phyloP scores from a whole-genome alignment of 2,329 filamentous ascomycete genomes.

The Cercospora nicotianae region DNA sequence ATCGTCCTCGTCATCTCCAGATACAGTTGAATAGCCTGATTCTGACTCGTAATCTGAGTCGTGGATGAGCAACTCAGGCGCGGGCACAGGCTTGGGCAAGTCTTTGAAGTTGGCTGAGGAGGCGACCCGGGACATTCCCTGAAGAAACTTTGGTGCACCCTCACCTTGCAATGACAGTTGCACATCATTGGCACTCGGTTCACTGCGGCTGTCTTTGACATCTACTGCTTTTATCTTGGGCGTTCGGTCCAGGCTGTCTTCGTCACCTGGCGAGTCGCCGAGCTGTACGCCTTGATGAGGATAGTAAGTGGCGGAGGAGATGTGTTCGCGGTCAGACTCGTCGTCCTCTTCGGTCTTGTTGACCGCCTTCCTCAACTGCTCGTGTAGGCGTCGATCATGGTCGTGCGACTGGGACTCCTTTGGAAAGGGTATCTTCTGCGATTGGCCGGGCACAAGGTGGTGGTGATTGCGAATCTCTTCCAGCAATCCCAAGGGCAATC shows the following conservation, averaged over 20 bases:
- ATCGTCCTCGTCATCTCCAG: conserved; percentile 45
- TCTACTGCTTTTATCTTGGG: conserved; percentile 19
- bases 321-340: conserved; percentile 78
- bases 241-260: conserved; percentile 30
- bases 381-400: conserved; percentile 20
- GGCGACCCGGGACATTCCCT: conserved; percentile 50
- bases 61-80: conserved; percentile 26
- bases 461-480: conserved; percentile 60
- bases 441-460: conserved; percentile 47
- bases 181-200: conserved; percentile 49
- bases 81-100: conserved; percentile 23
- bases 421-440: conserved; percentile 47
- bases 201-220: neutral
- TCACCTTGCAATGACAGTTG: conserved; percentile 63
- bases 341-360: conserved; percentile 56
- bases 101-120: conserved; percentile 22
- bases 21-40: conserved; percentile 54
- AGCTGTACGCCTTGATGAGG: conserved; percentile 65
- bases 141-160: conserved; percentile 60
- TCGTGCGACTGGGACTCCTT: conserved; percentile 28
- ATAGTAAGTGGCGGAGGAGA: conserved; percentile 80
- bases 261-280: conserved; percentile 41
- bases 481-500: conserved; percentile 52
- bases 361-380: conserved; percentile 20
- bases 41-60: conserved; percentile 44